phyloP scores from a whole-genome alignment of 2,329 filamentous ascomycete species.

The Neofusicoccum kwambonambiense region DNA sequence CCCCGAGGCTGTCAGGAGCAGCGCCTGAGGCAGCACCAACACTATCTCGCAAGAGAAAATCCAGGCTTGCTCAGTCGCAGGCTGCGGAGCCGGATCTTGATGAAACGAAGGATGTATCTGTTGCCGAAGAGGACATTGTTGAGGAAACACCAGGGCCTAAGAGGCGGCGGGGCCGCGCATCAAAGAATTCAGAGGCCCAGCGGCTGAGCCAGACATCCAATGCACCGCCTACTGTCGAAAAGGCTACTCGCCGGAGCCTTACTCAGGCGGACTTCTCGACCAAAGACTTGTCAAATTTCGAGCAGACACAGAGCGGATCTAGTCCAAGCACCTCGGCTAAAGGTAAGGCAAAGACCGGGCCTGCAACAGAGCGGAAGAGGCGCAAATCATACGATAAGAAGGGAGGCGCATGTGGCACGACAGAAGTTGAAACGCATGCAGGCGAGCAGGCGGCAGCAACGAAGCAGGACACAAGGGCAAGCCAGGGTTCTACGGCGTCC shows the following conservation, averaged over 20 bases:
- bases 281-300: background rate
- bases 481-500: slow-evolving; percentile 10
- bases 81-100: background rate
- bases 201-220: slow-evolving; percentile 22
- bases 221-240: slow-evolving; percentile 9
- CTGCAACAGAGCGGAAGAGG: background rate
- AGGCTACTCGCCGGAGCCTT: background rate
- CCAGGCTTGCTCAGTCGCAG: slow-evolving; percentile 10
- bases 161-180: background rate
- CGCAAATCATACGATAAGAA: slow-evolving; percentile 4
- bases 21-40: background rate
- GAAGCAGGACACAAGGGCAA: background rate
- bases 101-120: background rate
- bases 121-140: background rate
- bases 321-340: background rate
- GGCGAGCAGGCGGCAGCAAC: background rate
- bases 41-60: background rate
- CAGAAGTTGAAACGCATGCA: slow-evolving; percentile 5
- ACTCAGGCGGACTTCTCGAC: background rate
- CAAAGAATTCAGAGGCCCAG: background rate
- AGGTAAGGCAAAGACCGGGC: background rate
- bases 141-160: slow-evolving; percentile 11
- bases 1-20: background rate
- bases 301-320: background rate
- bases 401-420: slow-evolving; percentile 2